Evolutionary conservation across 2,329 filamentous ascomycete genomes (phyloP), one percentile per base, ranked within the genome.

Genomic region (Fusarium armeniacum): DNA sequence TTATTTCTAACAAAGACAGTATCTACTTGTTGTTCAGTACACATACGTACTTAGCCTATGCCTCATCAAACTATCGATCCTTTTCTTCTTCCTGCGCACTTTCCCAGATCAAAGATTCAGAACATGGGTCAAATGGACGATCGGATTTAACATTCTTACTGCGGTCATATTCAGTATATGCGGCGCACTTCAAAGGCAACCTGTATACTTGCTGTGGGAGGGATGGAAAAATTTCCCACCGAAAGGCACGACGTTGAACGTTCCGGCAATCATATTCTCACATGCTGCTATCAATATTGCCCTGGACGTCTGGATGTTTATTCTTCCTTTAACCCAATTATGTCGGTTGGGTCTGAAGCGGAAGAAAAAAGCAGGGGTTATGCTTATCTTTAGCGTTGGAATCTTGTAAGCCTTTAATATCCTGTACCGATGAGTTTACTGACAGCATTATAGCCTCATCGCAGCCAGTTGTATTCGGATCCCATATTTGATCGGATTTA

Each of bases 281-380:
- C 60, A 63, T 1, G 60, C 60, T 2, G 36, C 35, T 1, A 24
- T 63, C 0, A 56, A 63, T 0, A 32, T 63, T 3, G 43, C 15
- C 3, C 26, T 63, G 16, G 58, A 63, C 33, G 13, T 63, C 0
- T 63, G 60, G 60, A 63, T 63, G 58, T 63, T 57, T 18, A 8
- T 26, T 5, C 18, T 63, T 4, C 60, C 60, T 3, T 6, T 63
- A 0, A 63, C 60, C 0, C 60, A 63, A 1, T 7, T 63, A 2
- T 49, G 57, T 13, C 36, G 41, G 0, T 15, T 63, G 10, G 60
- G 58, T 0, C 26, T 63, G 1, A 30, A 57, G 7, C 30, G 12
- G 0, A 47, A 11, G 16, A 63, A 63, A 12, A 63, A 63, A 3
- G 22, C n/a, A 0, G 60, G 60, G 1, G 49, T 63, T 0, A 63